Evolutionary conservation across 2,329 filamentous ascomycete genomes (phyloP).

Genomic region (Scedosporium minutisporum): DNA sequence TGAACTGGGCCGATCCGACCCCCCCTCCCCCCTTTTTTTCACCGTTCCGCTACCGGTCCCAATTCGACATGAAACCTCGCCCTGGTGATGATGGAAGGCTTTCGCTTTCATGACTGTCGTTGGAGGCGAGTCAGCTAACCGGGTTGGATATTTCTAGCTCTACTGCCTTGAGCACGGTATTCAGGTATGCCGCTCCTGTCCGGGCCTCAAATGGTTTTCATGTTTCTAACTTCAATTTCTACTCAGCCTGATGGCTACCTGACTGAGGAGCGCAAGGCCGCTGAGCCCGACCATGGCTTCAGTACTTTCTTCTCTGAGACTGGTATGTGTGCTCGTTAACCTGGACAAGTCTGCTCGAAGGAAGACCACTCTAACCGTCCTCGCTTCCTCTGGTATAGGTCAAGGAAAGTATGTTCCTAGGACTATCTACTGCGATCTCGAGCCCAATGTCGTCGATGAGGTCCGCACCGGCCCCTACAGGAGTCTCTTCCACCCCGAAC

Average conservation of each 20-base stretch:
- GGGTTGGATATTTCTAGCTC: slow-evolving; percentile 50
- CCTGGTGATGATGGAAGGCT: background rate
- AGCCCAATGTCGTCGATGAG: slow-evolving; percentile 99
- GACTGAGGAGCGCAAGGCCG: slow-evolving; percentile 92
- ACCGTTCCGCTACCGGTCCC: background rate
- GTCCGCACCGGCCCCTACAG: slow-evolving; percentile 96
- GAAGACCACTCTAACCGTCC: background rate
- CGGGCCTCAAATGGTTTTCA: background rate
- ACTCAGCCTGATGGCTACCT: slow-evolving; percentile 90
- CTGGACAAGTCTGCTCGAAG: background rate
- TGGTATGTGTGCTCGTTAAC: slow-evolving; percentile 45
- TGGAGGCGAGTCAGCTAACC: slow-evolving; percentile 15
- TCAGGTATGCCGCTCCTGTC: slow-evolving; percentile 60
- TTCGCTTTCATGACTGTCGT: background rate
- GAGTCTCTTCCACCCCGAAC: slow-evolving; percentile 94
- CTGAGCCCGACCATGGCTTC: slow-evolving; percentile 92
- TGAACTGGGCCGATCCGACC: background rate
- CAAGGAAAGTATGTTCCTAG: slow-evolving; percentile 98
- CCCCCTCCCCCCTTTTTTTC: background rate
- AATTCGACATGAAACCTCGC: background rate
- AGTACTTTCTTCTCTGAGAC: slow-evolving; percentile 99
- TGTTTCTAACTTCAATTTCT: slow-evolving; percentile 8
- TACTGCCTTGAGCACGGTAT: slow-evolving; percentile 99
- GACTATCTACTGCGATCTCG: slow-evolving; percentile 98
- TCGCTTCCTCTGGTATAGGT: slow-evolving; percentile 40